A percentile compares a stretch with the other conserved stretches of the same genome.
phyloP scores from a whole-genome alignment of 306 rosid genomes.

The Canavalia ensiformis region DNA sequence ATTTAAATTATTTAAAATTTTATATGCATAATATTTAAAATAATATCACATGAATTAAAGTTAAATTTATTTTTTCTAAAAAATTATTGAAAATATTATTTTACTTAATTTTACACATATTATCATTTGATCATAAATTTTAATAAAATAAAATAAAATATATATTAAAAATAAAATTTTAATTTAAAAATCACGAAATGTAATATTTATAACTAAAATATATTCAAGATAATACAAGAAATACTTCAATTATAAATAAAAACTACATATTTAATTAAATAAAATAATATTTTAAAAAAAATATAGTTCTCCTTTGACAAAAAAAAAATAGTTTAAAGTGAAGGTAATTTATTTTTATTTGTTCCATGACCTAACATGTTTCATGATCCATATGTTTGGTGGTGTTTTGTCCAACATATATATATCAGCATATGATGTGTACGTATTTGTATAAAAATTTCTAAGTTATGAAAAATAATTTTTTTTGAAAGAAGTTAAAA shows the following conservation, averaged over 20 bases:
- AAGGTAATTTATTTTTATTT: background rate
- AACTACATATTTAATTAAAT: background rate
- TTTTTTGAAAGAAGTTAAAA: background rate
- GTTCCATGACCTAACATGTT: background rate
- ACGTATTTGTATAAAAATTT: no score
- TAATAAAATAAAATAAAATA: background rate
- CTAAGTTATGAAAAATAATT: background rate
- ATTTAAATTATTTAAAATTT: no score
- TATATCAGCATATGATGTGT: no score
- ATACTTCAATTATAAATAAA: no score
- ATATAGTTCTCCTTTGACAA: background rate
- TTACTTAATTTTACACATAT: no score
- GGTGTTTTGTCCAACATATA: background rate
- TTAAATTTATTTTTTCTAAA: no score
- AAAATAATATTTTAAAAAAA: background rate
- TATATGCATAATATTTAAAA: no score
- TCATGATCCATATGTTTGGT: no score
- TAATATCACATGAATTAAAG: no score
- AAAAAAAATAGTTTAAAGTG: background rate
- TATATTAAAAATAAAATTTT: background rate
- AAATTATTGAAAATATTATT: no score
- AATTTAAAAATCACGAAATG: background rate
- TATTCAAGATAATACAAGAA: background rate
- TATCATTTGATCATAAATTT: no score
- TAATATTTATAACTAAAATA: background rate